Percentiles rank a stretch among this genome's conserved stretches.
Conservation (phyloP, 2,329 filamentous ascomycete genomes). For the Nemania serpens region DNA sequence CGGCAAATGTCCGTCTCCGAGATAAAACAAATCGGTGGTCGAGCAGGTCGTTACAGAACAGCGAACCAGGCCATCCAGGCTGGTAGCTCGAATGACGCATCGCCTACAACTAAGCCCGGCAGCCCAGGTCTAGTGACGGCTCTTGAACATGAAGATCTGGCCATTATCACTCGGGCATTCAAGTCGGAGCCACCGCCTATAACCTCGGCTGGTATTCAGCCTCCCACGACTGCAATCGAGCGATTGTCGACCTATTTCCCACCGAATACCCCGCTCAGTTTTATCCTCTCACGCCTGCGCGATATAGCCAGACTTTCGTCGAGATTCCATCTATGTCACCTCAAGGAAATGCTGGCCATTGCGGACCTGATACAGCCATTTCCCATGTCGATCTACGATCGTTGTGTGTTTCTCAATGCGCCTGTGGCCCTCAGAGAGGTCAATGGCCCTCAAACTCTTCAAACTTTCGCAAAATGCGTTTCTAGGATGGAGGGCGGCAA, state of each 20-base stretch:
- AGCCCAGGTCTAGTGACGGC: constrained; percentile 76
- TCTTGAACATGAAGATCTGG: constrained; percentile 72
- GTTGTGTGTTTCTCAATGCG: constrained; percentile 74
- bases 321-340: constrained; percentile 71
- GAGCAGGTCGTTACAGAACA: constrained; percentile 84
- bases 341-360: constrained; percentile 66
- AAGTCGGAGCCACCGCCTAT: constrained; percentile 66
- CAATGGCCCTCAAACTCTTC: constrained; percentile 56
- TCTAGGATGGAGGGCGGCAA: constrained; percentile 68
- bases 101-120: constrained; percentile 27
- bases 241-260: constrained; percentile 81
- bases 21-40: constrained; percentile 92
- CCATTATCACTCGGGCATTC: constrained; percentile 67
- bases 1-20: constrained; percentile 71
- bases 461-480: constrained; percentile 70
- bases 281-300: constrained; percentile 76
- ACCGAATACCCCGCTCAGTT: constrained; percentile 77
- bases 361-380: constrained; percentile 77
- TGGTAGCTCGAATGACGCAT: constrained; percentile 25
- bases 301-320: constrained; percentile 68
- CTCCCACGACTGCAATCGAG: constrained; percentile 72
- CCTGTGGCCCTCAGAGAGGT: constrained; percentile 64
- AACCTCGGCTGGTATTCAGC: constrained; percentile 71
- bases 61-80: constrained; percentile 59
- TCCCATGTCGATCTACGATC: constrained; percentile 71